Evolutionary conservation across 306 rosid species (phyloP), one percentile per base, ranked within the genome.

Genomic region (Cicer pinnatifidum): DNA sequence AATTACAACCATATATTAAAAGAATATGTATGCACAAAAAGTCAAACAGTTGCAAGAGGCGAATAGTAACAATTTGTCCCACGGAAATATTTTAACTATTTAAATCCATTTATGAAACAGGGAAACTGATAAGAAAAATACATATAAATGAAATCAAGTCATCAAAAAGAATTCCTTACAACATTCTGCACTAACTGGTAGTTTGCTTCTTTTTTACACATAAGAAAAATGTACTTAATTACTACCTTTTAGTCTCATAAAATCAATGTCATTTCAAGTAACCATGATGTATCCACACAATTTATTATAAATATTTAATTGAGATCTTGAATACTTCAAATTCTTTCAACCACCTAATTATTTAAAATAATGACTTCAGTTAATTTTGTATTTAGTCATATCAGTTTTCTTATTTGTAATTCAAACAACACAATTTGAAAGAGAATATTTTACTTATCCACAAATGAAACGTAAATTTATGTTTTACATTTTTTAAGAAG

Each of bases 101-200:
- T 57, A 38, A 65, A 53, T 73, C 39, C 56, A 17, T 66, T 46
- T 51, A 44, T 16, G 76, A 52, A 75, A 61, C 69, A n/a, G 77
- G 47, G 28, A 60, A 60, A 73, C 16, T 76, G 48, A 54, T 53
- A 13, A 53, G 40, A 65, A 75, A 75, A 75, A 2, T 44, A 50
- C 43, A 59, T n/a, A 43, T 16, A 58, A 57, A 74, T 67, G 44
- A 41, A 67, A 58, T 33, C 37, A 64, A 16, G 48, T 58, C 8
- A 39, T 50, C 72, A 8, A 57, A 60, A 58, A n/a, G 9, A 56
- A 23, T 67, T 48, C 72, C 66, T 67, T 74, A 19, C 7, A 59
- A 59, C 72, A 40, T n/a, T 50, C 40, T 11, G 20, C 17, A 23
- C 39, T 67, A 68, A 43, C 40, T 8, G 57, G n/a, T 46, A 20